These are phyloP conservation scores for Mortierella claussenii DNA, from an alignment of 192 early-diverging fungal species.

Conservation along the genomic window DNA sequence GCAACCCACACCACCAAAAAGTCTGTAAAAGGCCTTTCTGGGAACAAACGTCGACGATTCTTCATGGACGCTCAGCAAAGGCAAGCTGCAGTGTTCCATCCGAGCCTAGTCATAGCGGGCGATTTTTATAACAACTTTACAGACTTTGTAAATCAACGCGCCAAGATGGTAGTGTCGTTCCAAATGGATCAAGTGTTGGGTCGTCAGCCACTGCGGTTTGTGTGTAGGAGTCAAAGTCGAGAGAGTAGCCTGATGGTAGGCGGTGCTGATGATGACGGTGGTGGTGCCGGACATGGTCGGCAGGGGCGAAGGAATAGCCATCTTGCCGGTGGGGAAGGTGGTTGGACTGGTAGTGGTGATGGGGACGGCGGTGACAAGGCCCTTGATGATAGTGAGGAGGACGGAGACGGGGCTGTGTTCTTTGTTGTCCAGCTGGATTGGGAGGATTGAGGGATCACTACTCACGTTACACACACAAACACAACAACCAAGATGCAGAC, in stretches of 20 bases:
- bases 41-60: slow-evolving; percentile 31
- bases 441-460: no score
- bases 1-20: background rate
- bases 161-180: slow-evolving; percentile 47
- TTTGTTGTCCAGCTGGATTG: slow-evolving; percentile 26
- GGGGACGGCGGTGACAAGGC: background rate
- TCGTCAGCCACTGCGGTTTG: slow-evolving; percentile 50
- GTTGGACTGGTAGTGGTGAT: no score
- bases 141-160: slow-evolving; percentile 40
- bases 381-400: background rate
- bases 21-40: background rate
- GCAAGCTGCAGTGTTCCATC: slow-evolving; percentile 20
- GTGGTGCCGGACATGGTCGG: background rate
- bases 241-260: no score
- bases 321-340: no score
- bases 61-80: slow-evolving; percentile 24
- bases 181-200: slow-evolving; percentile 30
- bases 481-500: no score
- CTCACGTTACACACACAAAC: no score
- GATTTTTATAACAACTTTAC: slow-evolving; percentile 59
- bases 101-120: slow-evolving; percentile 29
- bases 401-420: slow-evolving; percentile 10
- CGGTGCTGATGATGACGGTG: background rate
- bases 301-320: no score
- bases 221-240: slow-evolving; percentile 24